Evolutionary conservation across 345 rosid genomes (phyloP), one percentile per base, ranked within the genome.

Genomic region (Syzygium jambos): DNA sequence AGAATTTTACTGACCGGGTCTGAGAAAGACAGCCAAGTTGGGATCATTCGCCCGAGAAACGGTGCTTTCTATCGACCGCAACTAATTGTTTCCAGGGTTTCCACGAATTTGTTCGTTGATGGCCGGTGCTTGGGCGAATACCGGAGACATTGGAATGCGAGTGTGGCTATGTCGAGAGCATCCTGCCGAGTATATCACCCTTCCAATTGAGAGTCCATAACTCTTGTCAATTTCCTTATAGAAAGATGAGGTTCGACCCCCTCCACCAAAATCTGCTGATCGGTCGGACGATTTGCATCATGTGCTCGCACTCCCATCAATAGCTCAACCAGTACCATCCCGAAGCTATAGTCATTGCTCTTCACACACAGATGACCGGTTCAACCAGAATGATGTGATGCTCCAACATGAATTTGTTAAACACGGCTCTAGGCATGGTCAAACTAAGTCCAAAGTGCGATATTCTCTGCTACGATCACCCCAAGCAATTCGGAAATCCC

Each of bases 231-330:
- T 61, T 87, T 84, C 84, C 84, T 84, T 41, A 43, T 84, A 17
- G 84, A 87, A n/a, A 87, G 83, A 43, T 84, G 30, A 21, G 89
- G 89, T 12, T 85, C 73, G 15, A 87, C 83, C 89, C 89, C 82
- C 52, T 88, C 85, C 78, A 85, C 85, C 52, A 88, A 52, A 73
- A 52, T 38, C 27, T 85, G 53, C 59, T 85, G 29, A 14, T 5
- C 85, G 21, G 6, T 9, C 15, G 59, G 85, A 9, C 7, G 82
- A 13, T 77, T 85, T 8, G 57, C 5, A 78, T 88, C 11, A 10
- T 54, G 78, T 7, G 87, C 89, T 10, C 53, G 82, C 34, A 43
- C 25, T 16, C 87, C 89, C 5, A 85, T 56, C 85, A 88, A 43
- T 30, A 85, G 41, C 61, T 56, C 46, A 21, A 85, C 73, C 56